These are phyloP conservation scores for Lecanoromycetidae sp. DNA, from an alignment of 2,329 filamentous ascomycete species.

Conservation along the genomic window DNA sequence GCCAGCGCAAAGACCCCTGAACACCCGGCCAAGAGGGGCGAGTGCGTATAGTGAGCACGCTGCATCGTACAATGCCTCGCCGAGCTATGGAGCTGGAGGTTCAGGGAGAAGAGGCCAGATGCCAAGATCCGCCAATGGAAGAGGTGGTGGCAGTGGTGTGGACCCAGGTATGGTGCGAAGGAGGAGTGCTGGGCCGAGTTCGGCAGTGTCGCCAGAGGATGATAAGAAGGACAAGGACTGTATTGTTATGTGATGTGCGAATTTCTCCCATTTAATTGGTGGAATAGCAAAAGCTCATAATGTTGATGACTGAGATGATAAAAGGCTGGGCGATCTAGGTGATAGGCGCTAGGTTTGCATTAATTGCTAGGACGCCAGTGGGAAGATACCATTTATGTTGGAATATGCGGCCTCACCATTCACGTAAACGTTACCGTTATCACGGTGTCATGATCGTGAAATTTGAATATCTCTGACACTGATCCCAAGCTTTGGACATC, in stretches of 20 bases:
- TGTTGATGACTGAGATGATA: too few relatives aligned
- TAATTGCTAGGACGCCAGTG: too few relatives aligned
- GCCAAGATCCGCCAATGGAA: neutral
- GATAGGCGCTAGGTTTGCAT: too few relatives aligned
- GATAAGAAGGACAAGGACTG: conserved; percentile 32
- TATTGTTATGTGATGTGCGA: conserved; percentile 30
- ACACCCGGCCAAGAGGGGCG: conserved; percentile 9
- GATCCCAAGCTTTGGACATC: too few relatives aligned
- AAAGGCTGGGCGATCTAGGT: too few relatives aligned
- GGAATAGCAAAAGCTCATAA: too few relatives aligned
- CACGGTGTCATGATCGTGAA: too few relatives aligned
- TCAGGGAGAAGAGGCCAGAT: conserved; percentile 1
- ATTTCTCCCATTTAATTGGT: too few relatives aligned
- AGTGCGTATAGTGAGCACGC: conserved; percentile 18
- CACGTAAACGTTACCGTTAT: too few relatives aligned
- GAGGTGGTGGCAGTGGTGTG: neutral
- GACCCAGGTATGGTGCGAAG: neutral
- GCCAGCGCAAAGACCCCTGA: conserved; percentile 4
- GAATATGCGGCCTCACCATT: too few relatives aligned
- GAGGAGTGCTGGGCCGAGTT: conserved; percentile 1
- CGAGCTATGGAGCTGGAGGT: conserved; percentile 8
- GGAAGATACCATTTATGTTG: too few relatives aligned
- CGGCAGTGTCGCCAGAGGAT: neutral
- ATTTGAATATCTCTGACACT: too few relatives aligned
- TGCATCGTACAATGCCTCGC: neutral